These are phyloP conservation scores for Alloascoidea africana DNA, from an alignment of 805 yeast species.

Conservation along the genomic window DNA sequence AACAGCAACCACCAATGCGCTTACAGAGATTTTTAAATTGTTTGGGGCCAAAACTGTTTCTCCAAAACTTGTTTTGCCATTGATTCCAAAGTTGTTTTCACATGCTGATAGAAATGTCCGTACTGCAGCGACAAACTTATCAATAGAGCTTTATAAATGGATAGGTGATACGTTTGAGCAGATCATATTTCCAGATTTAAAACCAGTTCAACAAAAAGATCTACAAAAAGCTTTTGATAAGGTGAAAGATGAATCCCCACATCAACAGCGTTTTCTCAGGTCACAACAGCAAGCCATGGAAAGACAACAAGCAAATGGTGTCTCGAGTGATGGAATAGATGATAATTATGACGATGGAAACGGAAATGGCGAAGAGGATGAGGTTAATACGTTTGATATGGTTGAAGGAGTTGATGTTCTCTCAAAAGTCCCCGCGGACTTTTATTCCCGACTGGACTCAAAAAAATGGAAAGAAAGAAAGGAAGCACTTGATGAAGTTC, in stretches of 20 bases:
- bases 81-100: conserved; percentile 53
- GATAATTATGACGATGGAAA: conserved; percentile 12
- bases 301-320: conserved; percentile 11
- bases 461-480: conserved; percentile 87
- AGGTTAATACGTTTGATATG: conserved; percentile 56
- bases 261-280: conserved; percentile 40
- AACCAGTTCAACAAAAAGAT: conserved; percentile 88
- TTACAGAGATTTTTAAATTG: conserved; percentile 35
- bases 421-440: conserved; percentile 48
- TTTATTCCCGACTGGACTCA: conserved; percentile 37
- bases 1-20: conserved; percentile 44
- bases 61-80: conserved; percentile 40
- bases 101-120: conserved; percentile 85
- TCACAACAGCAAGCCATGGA: conserved; percentile 32
- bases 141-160: conserved; percentile 62
- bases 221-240: conserved; percentile 51
- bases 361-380: conserved; percentile 22
- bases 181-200: conserved; percentile 51
- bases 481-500: conserved; percentile 59
- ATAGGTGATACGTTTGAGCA: conserved; percentile 48
- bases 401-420: conserved; percentile 57
- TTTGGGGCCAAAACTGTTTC: conserved; percentile 52
- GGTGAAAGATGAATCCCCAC: conserved; percentile 18
- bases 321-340: conserved; percentile 6
- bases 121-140: conserved; percentile 53